phyloP scores from a whole-genome alignment of 192 early-diverging fungal species.

The Coemansia sp. region DNA sequence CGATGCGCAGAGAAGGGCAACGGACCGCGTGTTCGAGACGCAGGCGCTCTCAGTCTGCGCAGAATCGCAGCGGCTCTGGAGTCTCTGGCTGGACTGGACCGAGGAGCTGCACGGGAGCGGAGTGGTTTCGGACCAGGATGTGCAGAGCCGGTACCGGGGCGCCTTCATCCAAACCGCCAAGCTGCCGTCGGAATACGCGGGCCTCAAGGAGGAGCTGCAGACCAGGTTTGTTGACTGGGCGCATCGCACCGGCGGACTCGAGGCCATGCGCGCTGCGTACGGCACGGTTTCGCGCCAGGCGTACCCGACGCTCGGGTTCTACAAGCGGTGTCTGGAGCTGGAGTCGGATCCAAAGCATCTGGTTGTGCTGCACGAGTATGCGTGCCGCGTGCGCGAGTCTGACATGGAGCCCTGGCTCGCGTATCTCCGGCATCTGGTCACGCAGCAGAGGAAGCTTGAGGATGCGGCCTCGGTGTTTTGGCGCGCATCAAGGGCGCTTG shows the following conservation, averaged over 20 bases:
- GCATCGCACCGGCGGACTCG: conserved; percentile 23
- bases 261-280: conserved; percentile 56
- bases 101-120: conserved; percentile 20
- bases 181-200: conserved; percentile 50
- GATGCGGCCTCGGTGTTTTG: conserved; percentile 32
- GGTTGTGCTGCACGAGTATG: conserved; percentile 34
- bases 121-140: conserved; percentile 29
- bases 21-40: conserved; percentile 51
- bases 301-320: conserved; percentile 65
- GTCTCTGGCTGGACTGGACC: conserved; percentile 45
- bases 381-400: conserved; percentile 26
- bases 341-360: conserved; percentile 48
- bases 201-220: conserved; percentile 55
- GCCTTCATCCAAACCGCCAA: conserved; percentile 56
- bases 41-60: conserved; percentile 36
- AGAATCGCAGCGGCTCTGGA: conserved; percentile 48
- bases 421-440: conserved; percentile 32
- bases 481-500: conserved; percentile 29
- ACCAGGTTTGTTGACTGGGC: conserved; percentile 64
- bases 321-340: conserved; percentile 61
- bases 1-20: conserved; percentile 11
- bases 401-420: conserved; percentile 30
- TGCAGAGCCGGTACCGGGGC: conserved; percentile 51
- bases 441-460: conserved; percentile 8
- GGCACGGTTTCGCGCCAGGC: conserved; percentile 55